Evolutionary conservation across 2,329 filamentous ascomycete species (phyloP), one percentile per base, ranked within the genome.

Genomic region (Xylaria polymorpha): DNA sequence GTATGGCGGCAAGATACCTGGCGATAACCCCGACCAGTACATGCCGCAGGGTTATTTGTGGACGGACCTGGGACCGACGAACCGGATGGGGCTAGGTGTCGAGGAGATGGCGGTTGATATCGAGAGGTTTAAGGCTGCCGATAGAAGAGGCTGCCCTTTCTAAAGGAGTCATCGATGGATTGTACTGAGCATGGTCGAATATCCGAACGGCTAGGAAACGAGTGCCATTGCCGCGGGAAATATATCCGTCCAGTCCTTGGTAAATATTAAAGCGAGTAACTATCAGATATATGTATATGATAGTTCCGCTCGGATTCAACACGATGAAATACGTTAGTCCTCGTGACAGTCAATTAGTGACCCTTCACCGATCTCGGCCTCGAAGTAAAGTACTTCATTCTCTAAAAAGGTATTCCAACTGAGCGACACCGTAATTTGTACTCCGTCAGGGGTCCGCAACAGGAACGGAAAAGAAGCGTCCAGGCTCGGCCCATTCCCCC

Each of bases 41-140:
- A 79, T 83, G 74, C 80, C 85, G 0, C 76, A 85, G 25, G 87
- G 87, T 0, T 90, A 88, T 73, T 72, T 82, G 2, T 84, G 88
- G 53, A 81, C 85, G 22, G 88, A 93, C 58, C 78, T 93, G 20
- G 92, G 92, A 0, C 92, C 92, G 0, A 81, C 78, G 62, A 82
- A 80, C 57, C 84, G 87, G 61, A 82, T 85, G 71, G 84, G 84
- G 1, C 83, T 84, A 71, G 89, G 89, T 0, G 64, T 77, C n/a
- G 82, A 85, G 22, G 83, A 88, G 71, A 80, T 83, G 68, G 82
- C 82, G 22, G 77, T 68, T 14, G 81, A 79, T 61, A 79, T 80
- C 56, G 75, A 79, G 72, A 80, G 74, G 61, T 68, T 86, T 72
- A 75, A 65, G 58, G 75, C 79, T 74, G 64, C 76, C 18, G 59